Conservation (phyloP, 2,329 filamentous ascomycete species). For the Colletotrichum sojae region DNA sequence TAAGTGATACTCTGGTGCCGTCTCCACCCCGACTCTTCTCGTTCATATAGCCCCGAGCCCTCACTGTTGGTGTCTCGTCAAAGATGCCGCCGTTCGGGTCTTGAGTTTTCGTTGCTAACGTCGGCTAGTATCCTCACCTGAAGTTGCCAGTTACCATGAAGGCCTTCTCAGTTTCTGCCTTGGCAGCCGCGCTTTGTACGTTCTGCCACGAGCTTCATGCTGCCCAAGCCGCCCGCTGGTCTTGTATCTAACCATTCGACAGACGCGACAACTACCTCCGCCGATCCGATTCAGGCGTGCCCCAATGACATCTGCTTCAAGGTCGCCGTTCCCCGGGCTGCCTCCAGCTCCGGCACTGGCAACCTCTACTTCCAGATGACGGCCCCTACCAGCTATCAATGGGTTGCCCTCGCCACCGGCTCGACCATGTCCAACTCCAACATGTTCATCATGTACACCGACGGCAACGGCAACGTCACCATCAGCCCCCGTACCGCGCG, state of each 20-base stretch:
- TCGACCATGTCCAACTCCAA: slow-evolving; percentile 67
- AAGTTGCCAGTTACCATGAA: slow-evolving; percentile 27
- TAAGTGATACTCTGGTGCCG: slow-evolving; percentile 8
- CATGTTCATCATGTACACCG: slow-evolving; percentile 75
- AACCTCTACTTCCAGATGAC: slow-evolving; percentile 74
- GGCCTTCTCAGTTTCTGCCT: slow-evolving; percentile 29
- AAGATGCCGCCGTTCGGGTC: background rate
- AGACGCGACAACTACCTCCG: slow-evolving; percentile 48
- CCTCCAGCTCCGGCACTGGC: slow-evolving; percentile 63
- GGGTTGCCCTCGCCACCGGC: slow-evolving; percentile 73
- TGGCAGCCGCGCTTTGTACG: slow-evolving; percentile 36
- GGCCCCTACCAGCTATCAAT: slow-evolving; percentile 67
- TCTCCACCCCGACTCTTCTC: background rate
- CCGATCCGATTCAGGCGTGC: slow-evolving; percentile 55
- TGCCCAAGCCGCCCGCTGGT: background rate
- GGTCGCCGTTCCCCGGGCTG: slow-evolving; percentile 67
- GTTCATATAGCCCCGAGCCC: background rate
- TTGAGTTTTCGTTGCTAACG: background rate
- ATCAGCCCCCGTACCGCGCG: slow-evolving; percentile 68
- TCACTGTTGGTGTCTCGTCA: background rate
- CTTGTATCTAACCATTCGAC: slow-evolving; percentile 7
- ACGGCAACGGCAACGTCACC: slow-evolving; percentile 72
- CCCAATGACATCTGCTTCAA: slow-evolving; percentile 65
- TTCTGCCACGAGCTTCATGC: background rate
- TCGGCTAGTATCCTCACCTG: background rate